These are phyloP conservation scores for Spathaspora sp. DNA, from an alignment of 1,139 yeast genomes.

Conservation along the genomic window DNA sequence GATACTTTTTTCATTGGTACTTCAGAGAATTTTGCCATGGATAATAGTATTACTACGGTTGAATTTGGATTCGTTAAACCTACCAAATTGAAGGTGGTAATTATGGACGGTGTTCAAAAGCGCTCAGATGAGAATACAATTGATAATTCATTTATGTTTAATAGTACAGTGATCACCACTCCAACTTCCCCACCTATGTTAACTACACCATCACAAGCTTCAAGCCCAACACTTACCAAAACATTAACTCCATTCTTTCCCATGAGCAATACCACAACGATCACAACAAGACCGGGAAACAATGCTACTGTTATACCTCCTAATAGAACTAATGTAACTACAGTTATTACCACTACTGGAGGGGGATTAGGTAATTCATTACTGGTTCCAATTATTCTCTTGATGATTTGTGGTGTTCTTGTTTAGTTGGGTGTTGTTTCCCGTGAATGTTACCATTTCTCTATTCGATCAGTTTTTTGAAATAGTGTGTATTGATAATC, in stretches of 20 bases:
- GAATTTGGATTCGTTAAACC: background rate
- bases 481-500: no score
- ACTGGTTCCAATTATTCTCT: constrained; percentile 1
- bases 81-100: background rate
- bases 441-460: no score
- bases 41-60: constrained; percentile 2
- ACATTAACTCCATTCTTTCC: constrained; percentile 1
- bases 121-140: no score
- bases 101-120: background rate
- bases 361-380: background rate
- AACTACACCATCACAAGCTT: constrained; percentile 1
- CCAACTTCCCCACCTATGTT: background rate
- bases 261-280: background rate
- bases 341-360: background rate
- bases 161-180: background rate
- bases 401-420: background rate
- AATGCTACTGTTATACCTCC: background rate
- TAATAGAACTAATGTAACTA: background rate
- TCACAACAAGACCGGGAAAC: background rate
- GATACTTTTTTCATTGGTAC: background rate
- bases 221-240: background rate
- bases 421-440: background rate
- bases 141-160: no score
- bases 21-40: background rate
- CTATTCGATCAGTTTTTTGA: background rate